These are phyloP conservation scores for Colletotrichum agaves DNA, from an alignment of 2,329 filamentous ascomycete genomes.

Conservation along the genomic window DNA sequence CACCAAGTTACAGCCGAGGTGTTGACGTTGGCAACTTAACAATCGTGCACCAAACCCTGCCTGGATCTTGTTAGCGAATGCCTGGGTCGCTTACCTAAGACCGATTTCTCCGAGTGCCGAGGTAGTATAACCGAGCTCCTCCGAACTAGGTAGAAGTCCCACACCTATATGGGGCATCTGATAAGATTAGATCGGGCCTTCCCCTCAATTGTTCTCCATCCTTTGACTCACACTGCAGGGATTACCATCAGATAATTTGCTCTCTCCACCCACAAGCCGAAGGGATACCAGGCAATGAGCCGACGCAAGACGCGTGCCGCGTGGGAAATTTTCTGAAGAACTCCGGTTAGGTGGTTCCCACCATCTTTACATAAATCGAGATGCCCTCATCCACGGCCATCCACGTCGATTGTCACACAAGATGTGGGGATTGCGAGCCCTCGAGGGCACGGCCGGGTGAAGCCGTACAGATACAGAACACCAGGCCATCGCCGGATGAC, in stretches of 20 bases:
- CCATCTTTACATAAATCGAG: slow-evolving; percentile 1
- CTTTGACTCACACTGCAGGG: slow-evolving; percentile 35
- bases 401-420: neutral
- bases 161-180: slow-evolving; percentile 27
- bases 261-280: slow-evolving; percentile 29
- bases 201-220: slow-evolving; percentile 22
- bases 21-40: slow-evolving; percentile 1
- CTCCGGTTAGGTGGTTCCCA: too few species aligned
- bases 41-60: neutral
- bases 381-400: slow-evolving; percentile 3
- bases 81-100: slow-evolving; percentile 14
- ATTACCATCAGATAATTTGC: slow-evolving; percentile 35
- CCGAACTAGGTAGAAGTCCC: neutral
- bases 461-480: neutral
- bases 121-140: slow-evolving; percentile 9
- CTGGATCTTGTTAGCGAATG: neutral
- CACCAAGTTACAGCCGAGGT: slow-evolving; percentile 22
- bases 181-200: slow-evolving; percentile 38
- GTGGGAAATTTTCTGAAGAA: too few species aligned
- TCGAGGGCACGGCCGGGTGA: neutral
- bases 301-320: slow-evolving; percentile 28
- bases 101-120: slow-evolving; percentile 26
- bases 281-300: slow-evolving; percentile 1
- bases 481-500: neutral
- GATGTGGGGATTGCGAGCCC: slow-evolving; percentile 10